Evolutionary conservation across 345 rosid genomes (phyloP), one percentile per base, ranked within the genome.

Genomic region (Ceriops zippeliana): DNA sequence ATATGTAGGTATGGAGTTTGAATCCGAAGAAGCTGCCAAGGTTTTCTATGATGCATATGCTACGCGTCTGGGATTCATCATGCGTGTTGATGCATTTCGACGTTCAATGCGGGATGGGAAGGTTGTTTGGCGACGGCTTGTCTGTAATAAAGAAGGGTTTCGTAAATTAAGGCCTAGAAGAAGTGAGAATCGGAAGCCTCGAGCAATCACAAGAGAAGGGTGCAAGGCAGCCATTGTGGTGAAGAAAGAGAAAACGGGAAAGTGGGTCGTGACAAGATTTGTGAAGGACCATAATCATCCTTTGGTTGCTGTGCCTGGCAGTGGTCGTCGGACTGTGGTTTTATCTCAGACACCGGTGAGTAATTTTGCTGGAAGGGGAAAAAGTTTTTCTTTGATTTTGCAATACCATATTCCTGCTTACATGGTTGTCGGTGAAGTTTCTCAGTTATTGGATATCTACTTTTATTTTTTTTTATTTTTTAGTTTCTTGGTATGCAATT

Each of bases 271-370:
- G 22, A 74, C 79, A 0, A 81, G 77, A 59, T 80, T 85, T 69
- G 74, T 75, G 60, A 79, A 70, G 79, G 89, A 83, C 68, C 89
- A 85, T 75, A 85, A 75, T 72, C 89, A 85, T 71, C 75, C 79
- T 1, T 73, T 83, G 62, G 72, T 80, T 31, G 57, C 70, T 63
- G 49, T 34, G 56, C 69, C 69, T 30, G 52, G 64, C 15, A 56
- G 63, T 74, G 73, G 72, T 62, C 68, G 65, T 56, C 68, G 69
- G 60, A 74, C 59, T 74, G 73, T 46, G 51, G 52, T 68, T 62
- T 62, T 74, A 62, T 74, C 77, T 63, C 52, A 71, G 57, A 65
- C 70, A 27, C 68, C 72, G n/a, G 74, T 71, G 62, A 61, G 77
- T 68, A 31, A 65, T 9, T 28, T 46, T 16, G 28, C 20, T 19